Conservation (phyloP, 2,329 filamentous ascomycete species). For the Didymosphaeria variabile region DNA sequence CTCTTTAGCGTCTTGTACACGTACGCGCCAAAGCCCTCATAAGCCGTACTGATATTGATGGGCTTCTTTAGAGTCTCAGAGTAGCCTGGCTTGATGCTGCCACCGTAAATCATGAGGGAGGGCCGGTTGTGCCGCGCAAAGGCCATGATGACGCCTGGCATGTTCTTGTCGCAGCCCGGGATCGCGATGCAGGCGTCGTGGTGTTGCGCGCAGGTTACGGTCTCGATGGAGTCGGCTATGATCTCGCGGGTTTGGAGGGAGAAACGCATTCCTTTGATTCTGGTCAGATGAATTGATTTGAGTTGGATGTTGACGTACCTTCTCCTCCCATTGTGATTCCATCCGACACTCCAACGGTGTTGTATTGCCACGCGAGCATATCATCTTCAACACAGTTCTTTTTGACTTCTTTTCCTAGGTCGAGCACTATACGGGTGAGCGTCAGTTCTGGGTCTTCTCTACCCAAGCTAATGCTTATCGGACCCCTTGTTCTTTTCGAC, state of each 20-base stretch:
- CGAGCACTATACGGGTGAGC: constrained; percentile 67
- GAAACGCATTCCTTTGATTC: constrained; percentile 82
- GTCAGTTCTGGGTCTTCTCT: constrained; percentile 3
- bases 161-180: constrained; percentile 96
- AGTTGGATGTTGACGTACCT: constrained; percentile 58
- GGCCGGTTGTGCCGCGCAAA: constrained; percentile 91
- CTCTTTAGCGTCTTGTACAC: constrained; percentile 77
- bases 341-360: constrained; percentile 88
- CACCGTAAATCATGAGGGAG: constrained; percentile 94
- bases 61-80: constrained; percentile 76
- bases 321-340: constrained; percentile 96
- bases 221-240: constrained; percentile 94
- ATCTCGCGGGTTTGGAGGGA: constrained; percentile 90
- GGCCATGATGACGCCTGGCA: constrained; percentile 92
- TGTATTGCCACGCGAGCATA: constrained; percentile 96
- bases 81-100: constrained; percentile 88
- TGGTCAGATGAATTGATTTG: not conserved
- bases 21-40: constrained; percentile 86
- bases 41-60: constrained; percentile 89
- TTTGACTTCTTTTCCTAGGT: constrained; percentile 89
- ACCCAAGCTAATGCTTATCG: not conserved
- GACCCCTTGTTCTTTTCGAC: too few species aligned
- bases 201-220: constrained; percentile 88
- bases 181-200: constrained; percentile 95
- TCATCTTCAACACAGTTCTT: constrained; percentile 79